Evolutionary conservation across 345 rosid species (phyloP), one percentile per base, ranked within the genome.

Genomic region (Combretum micranthum): DNA sequence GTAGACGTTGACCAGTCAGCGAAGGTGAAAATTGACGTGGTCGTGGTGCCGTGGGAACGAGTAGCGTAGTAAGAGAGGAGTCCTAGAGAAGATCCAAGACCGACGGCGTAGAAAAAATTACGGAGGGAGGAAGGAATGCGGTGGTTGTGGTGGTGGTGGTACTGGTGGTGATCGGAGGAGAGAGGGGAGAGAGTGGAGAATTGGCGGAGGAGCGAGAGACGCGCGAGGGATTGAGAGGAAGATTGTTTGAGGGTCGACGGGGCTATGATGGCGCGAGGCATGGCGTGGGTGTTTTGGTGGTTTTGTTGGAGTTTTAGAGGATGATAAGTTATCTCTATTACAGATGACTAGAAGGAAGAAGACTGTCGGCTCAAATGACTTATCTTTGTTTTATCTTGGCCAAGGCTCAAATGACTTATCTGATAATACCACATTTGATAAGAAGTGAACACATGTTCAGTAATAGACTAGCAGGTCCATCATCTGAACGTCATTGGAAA

Each of bases 31-130:
- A 70, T 2, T 69, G 73, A 69, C 56, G 39, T 66, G 19, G 67
- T 53, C 56, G 39, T 66, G 19, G 67, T 53, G 25, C 71, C 60
- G 13, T 50, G 52, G 18, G 76, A 64, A 23, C 68, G 64, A 56
- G 56, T 19, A 17, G 58, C 45, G 53, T 64, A 80, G 20, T 53
- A 88, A 55, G 44, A 88, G 4, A 79, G 64, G 22, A 83, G 60
- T 21, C 93, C 94, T 45, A 88, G 57, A 59, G 80, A 72, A 20
- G 95, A 83, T n/a, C 87, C 84, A 19, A 67, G 64, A 3, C 74
- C 68, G 13, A 81, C 50, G 39, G 80, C 83, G 2, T 88, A 72
- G 63, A 84, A 62, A 85, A 85, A 84, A 64, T 60, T 78, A 21
- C 57, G 14, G 16, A 79, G 69, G 37, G 64, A 20, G 4, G 47